These are phyloP conservation scores for Pontederia crassipes DNA, from an alignment of 176 grass and related monocot genomes.

Conservation along the genomic window DNA sequence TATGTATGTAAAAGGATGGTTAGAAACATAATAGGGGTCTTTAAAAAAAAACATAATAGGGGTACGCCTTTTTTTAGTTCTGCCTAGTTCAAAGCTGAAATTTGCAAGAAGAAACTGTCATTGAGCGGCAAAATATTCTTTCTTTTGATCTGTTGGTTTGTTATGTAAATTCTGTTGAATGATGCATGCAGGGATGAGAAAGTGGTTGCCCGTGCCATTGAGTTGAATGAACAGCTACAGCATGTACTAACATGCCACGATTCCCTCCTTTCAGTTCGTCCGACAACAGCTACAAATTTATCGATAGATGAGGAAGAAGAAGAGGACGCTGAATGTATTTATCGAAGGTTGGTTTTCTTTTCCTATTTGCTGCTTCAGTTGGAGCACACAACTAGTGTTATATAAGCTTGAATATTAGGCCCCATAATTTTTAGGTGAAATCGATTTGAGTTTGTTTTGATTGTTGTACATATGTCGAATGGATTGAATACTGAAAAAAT, in stretches of 20 bases:
- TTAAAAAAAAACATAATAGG: no score
- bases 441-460: no score
- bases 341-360: constrained; percentile 39
- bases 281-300: constrained; percentile 43
- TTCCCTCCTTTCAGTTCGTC: constrained; percentile 59
- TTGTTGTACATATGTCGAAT: no score
- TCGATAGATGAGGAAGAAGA: constrained; percentile 52
- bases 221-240: constrained; percentile 84
- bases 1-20: no score
- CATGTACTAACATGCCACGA: constrained; percentile 65
- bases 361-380: neutral
- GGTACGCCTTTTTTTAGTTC: no score
- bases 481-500: no score
- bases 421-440: neutral
- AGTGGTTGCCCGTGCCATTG: constrained; percentile 72
- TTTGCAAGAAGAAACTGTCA: neutral
- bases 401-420: constrained; percentile 1
- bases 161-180: neutral
- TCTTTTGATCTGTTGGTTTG: neutral
- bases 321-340: constrained; percentile 85
- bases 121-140: neutral
- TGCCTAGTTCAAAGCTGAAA: neutral
- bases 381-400: neutral
- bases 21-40: no score
- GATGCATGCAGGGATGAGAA: constrained; percentile 54